A percentile compares a stretch with the other conserved stretches of the same genome.
These are phyloP conservation scores for Bryoerythrophyllum caledonicum DNA, from an alignment of 225 moss, liverwort and hornwort genomes.

Conservation along the genomic window DNA sequence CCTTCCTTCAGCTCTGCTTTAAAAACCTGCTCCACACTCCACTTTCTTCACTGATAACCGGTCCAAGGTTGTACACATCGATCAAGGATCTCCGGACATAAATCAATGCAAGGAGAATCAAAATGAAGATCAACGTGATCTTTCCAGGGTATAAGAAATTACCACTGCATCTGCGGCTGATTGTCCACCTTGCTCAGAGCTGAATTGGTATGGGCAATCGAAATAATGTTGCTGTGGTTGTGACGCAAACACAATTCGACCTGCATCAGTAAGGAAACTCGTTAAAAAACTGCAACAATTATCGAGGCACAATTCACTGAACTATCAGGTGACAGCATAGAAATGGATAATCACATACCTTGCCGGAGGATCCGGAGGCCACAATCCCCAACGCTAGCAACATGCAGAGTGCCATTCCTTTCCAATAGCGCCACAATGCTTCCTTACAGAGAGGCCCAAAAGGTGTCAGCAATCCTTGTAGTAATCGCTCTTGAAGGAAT, in stretches of 20 bases:
- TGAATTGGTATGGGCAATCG: conserved; percentile 98
- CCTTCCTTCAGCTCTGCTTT: conserved; percentile 76
- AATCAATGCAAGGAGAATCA: neutral
- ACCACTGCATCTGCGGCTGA: conserved; percentile 90
- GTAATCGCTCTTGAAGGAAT: neutral
- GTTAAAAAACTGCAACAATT: neutral
- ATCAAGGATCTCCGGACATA: neutral
- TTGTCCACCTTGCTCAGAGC: conserved; percentile 82
- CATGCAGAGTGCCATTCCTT: conserved; percentile 75
- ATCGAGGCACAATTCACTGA: neutral
- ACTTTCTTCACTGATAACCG: conserved; percentile 6
- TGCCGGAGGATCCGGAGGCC: conserved; percentile 80
- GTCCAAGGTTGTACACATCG: neutral
- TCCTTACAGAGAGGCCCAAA: conserved; percentile 48
- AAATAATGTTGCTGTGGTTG: conserved; percentile 95
- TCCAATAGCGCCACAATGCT: conserved; percentile 90
- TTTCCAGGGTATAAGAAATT: conserved; percentile 14
- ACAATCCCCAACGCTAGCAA: conserved; percentile 95
- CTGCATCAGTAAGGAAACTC: conserved; percentile 34
- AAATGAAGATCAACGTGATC: neutral
- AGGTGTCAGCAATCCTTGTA: conserved; percentile 28
- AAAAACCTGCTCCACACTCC: conserved; percentile 60
- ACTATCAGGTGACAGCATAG: conserved; percentile 3
- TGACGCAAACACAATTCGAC: conserved; percentile 77
- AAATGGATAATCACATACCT: conserved; percentile 41